Evolutionary conservation across 108 stramenopile genomes (phyloP).

Genomic region (Skeletonema marinoi): DNA sequence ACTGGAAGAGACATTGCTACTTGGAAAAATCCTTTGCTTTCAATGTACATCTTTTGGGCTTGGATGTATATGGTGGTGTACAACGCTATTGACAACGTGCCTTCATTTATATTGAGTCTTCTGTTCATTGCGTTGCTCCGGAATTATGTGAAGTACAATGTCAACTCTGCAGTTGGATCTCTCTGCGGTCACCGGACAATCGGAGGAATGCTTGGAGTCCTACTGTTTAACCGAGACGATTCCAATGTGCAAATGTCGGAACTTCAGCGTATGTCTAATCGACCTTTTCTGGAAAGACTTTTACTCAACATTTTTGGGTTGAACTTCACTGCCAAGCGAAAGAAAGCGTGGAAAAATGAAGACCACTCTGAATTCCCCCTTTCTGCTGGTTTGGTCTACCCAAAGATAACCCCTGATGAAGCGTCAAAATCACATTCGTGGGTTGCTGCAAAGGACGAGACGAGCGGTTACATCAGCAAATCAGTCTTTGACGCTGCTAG

Average conservation of each 20-base stretch:
- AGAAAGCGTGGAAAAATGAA: constrained; percentile 33
- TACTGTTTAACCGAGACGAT: constrained; percentile 44
- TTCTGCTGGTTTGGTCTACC: constrained; percentile 63
- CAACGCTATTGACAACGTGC: constrained; percentile 43
- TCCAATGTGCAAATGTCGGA: background rate
- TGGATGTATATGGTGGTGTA: constrained; percentile 64
- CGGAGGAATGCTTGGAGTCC: constrained; percentile 47
- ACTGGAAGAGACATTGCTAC: constrained; percentile 25
- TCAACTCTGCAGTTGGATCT: constrained; percentile 31
- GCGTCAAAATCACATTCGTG: constrained; percentile 40
- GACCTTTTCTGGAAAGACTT: constrained; percentile 4
- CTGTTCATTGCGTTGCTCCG: constrained; percentile 47
- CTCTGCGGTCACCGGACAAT: constrained; percentile 57
- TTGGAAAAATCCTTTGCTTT: constrained; percentile 57
- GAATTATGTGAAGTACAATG: constrained; percentile 52
- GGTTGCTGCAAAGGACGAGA: background rate
- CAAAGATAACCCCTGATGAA: constrained; percentile 61
- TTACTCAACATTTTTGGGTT: background rate
- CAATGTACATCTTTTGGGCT: constrained; percentile 46
- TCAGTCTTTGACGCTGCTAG: constrained; percentile 7
- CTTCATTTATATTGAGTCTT: constrained; percentile 44
- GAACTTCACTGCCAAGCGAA: constrained; percentile 2
- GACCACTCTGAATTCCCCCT: constrained; percentile 79
- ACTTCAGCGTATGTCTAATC: background rate
- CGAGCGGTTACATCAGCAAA: background rate